Evolutionary conservation across 2,329 filamentous ascomycete genomes (phyloP).

Genomic region (Pyricularia pennisetigena): DNA sequence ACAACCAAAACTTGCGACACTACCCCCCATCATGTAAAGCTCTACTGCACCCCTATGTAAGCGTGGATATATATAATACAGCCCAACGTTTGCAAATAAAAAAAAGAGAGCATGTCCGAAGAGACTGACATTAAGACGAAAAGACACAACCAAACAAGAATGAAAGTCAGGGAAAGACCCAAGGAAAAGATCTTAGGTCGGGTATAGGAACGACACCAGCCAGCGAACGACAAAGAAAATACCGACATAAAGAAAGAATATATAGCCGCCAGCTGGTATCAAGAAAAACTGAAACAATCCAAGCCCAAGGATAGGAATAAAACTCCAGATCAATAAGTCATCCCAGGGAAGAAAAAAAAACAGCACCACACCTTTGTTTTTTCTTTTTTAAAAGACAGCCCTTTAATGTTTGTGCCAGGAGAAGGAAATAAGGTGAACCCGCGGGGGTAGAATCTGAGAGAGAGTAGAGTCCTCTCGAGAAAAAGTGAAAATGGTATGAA

Average conservation of each 20-base stretch:
- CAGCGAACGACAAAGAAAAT: background rate
- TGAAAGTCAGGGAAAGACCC: background rate
- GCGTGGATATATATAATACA: slow-evolving; percentile 1
- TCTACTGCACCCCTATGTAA: background rate
- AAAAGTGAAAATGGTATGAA: slow-evolving; percentile 5
- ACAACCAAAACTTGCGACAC: background rate
- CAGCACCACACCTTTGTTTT: background rate
- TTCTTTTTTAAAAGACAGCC: background rate
- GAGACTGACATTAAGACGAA: background rate
- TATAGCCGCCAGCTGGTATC: background rate
- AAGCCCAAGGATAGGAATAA: slow-evolving; percentile 8
- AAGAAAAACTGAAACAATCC: slow-evolving; percentile 7
- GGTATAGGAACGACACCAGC: background rate
- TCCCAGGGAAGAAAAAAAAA: background rate
- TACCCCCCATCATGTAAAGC: background rate
- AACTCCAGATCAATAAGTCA: background rate
- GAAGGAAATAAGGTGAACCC: slow-evolving; percentile 12
- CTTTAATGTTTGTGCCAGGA: background rate
- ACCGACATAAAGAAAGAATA: background rate
- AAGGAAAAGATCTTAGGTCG: background rate
- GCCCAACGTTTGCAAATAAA: background rate
- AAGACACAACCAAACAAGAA: background rate
- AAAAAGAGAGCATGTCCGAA: background rate
- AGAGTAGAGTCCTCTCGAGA: slow-evolving; percentile 8
- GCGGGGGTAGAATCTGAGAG: slow-evolving; percentile 16